Conservation (phyloP, 1,284 basidiomycete species). For the Ustilago sp. region DNA sequence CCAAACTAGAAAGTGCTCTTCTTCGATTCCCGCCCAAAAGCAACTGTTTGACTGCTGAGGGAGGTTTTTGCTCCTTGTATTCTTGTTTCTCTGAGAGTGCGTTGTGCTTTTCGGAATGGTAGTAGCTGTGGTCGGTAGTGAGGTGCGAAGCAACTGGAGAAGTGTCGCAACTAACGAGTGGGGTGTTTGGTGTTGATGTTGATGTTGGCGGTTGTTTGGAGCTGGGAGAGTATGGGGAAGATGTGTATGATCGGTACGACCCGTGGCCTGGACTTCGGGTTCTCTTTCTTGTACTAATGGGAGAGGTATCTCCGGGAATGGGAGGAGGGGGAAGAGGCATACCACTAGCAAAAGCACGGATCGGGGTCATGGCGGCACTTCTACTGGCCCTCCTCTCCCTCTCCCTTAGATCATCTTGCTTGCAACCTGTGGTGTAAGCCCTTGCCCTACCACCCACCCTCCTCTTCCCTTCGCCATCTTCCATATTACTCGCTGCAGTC, state of each 20-base stretch:
- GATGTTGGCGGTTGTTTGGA: no score
- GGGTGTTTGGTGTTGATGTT: no score
- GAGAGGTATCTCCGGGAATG: background rate
- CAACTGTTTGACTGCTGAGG: background rate
- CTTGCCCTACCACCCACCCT: background rate
- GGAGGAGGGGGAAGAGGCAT: background rate
- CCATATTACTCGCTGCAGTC: background rate
- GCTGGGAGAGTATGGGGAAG: no score
- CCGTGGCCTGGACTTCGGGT: background rate
- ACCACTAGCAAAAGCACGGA: constrained; percentile 2
- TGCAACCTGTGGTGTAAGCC: constrained; percentile 5
- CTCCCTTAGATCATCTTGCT: background rate
- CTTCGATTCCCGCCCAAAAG: background rate
- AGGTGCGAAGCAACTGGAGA: no score
- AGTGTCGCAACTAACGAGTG: background rate
- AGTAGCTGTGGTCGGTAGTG: no score
- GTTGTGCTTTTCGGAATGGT: background rate
- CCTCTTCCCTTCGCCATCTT: background rate
- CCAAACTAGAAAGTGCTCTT: constrained; percentile 11
- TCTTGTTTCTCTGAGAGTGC: background rate
- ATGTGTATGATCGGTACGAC: no score
- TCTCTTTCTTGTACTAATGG: background rate
- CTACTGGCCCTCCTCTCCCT: background rate
- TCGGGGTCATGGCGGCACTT: constrained; percentile 2
- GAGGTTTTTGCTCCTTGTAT: background rate